Evolutionary conservation across 2,329 filamentous ascomycete species (phyloP).

Genomic region (Phaeosphaeriaceae sp.): DNA sequence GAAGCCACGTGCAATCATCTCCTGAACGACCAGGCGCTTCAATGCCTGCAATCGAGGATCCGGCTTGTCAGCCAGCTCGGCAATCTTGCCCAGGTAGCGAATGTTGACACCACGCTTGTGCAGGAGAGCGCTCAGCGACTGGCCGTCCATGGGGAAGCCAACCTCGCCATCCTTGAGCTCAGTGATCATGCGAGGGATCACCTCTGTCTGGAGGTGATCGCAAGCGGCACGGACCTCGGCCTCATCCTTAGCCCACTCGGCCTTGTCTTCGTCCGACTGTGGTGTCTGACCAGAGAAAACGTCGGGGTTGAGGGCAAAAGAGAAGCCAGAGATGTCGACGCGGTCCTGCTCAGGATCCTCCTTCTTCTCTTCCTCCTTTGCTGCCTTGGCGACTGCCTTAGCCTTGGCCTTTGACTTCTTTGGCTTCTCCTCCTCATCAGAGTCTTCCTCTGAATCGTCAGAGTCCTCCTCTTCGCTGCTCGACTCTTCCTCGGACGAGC

Average conservation of each 20-base stretch:
- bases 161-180: conserved; percentile 92
- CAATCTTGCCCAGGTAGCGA: conserved; percentile 89
- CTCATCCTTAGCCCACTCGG: conserved; percentile 82
- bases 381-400: conserved; percentile 20
- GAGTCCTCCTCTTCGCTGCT: conserved; percentile 27
- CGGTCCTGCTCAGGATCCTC: conserved; percentile 62
- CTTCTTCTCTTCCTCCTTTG: conserved; percentile 29
- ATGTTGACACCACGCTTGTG: conserved; percentile 98
- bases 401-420: conserved; percentile 13
- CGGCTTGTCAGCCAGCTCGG: conserved; percentile 65
- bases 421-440: conserved; percentile 64
- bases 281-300: conserved; percentile 92
- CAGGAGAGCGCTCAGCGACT: conserved; percentile 83
- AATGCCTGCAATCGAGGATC: conserved; percentile 78
- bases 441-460: conserved; percentile 60
- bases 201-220: conserved; percentile 74
- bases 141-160: conserved; percentile 98
- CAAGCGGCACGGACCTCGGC: conserved; percentile 85
- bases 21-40: conserved; percentile 78
- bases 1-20: conserved; percentile 95
- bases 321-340: conserved; percentile 86
- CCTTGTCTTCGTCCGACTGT: conserved; percentile 89
- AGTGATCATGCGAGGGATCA: conserved; percentile 83
- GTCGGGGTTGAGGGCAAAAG: conserved; percentile 90
- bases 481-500: conserved; percentile 23